Percentiles rank a stretch among this genome's conserved stretches.
Evolutionary conservation across 73 alveolate genomes (phyloP).

Genomic region (Tetrahymena malaccensis): DNA sequence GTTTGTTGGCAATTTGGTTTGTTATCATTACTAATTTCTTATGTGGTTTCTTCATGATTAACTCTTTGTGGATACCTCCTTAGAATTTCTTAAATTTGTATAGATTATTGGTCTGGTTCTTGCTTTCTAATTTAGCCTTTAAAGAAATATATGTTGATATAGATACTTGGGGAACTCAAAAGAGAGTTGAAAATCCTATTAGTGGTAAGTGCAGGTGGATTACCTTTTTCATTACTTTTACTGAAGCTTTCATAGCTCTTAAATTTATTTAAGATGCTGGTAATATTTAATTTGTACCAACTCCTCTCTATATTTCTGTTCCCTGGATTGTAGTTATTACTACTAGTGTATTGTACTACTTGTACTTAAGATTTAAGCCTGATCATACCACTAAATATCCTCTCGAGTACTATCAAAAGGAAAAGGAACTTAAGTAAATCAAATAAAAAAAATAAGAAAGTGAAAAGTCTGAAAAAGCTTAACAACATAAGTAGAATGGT

Average conservation of each 20-base stretch:
- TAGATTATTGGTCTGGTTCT: constrained; percentile 71
- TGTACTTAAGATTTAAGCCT: constrained; percentile 9
- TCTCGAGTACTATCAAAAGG: background rate
- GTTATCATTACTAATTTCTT: constrained; percentile 56
- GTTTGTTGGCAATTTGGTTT: constrained; percentile 40
- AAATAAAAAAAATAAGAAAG: background rate
- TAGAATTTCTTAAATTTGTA: constrained; percentile 39
- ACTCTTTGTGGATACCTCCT: constrained; percentile 79
- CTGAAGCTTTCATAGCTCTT: constrained; percentile 51
- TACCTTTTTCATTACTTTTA: constrained; percentile 45
- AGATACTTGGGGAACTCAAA: constrained; percentile 48
- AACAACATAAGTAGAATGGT: background rate
- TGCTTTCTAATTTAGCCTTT: constrained; percentile 58
- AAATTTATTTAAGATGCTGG: constrained; percentile 62
- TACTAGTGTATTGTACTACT: background rate
- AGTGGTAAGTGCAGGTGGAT: constrained; percentile 59
- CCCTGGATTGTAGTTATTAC: constrained; percentile 7
- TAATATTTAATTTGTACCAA: constrained; percentile 32
- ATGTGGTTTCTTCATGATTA: constrained; percentile 69
- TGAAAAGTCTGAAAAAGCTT: background rate
- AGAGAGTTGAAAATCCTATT: constrained; percentile 48
- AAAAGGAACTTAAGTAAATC: background rate
- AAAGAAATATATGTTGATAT: constrained; percentile 62
- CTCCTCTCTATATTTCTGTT: constrained; percentile 19
- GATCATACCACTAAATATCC: background rate